These are phyloP conservation scores for Lithohypha guttulata DNA, from an alignment of 2,329 filamentous ascomycete genomes.

Conservation along the genomic window DNA sequence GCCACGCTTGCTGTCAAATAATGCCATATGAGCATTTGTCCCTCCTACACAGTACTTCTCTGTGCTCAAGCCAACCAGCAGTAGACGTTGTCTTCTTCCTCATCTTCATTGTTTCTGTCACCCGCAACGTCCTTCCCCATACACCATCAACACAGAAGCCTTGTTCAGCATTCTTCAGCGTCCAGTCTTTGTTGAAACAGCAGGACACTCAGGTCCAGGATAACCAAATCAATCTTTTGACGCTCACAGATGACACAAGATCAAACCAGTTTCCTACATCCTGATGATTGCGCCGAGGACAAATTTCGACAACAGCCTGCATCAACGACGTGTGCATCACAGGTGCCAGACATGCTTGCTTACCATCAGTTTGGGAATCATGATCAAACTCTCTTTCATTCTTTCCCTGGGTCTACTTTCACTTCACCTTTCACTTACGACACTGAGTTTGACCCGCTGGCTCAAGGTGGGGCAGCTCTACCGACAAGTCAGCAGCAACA, in stretches of 20 bases:
- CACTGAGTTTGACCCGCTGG: neutral
- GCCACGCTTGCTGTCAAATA: constrained; percentile 9
- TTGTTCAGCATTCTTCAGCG: no score
- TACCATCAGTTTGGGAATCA: constrained; percentile 9
- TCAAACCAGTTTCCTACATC: neutral
- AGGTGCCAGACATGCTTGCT: neutral
- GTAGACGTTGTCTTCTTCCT: neutral
- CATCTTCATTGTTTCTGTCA: constrained; percentile 4
- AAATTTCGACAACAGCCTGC: neutral
- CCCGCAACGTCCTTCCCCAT: neutral
- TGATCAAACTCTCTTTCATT: constrained; percentile 5
- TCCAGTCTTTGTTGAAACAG: no score
- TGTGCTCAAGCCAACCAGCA: neutral
- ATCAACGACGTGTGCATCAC: no score
- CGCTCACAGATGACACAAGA: constrained; percentile 2
- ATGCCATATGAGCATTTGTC: constrained; percentile 7
- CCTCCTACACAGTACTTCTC: neutral
- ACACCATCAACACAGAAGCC: no score
- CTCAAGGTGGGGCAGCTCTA: constrained; percentile 4
- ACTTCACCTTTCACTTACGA: neutral
- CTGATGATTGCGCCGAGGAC: neutral
- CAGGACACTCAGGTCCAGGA: no score
- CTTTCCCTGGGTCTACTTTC: neutral
- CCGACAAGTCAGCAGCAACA: constrained; percentile 2
- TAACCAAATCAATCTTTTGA: no score